Evolutionary conservation across 495 filamentous ascomycete species (phyloP), one percentile per base, ranked within the genome.

Genomic region (Geoglossum glabrum): DNA sequence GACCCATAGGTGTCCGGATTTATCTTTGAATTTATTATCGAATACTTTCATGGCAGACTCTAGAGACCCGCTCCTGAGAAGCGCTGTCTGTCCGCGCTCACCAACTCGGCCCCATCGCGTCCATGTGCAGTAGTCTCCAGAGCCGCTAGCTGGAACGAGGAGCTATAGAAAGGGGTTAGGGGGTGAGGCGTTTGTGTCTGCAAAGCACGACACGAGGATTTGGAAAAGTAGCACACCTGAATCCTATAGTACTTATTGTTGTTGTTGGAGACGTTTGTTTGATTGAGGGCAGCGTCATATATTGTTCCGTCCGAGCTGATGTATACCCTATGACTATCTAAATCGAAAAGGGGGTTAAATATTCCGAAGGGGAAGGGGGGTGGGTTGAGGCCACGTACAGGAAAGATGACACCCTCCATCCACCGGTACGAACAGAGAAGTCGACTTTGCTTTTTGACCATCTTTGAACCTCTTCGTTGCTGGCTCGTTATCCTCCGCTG

Each of bases 51-150:
- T 64, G 0, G 86, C 85, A 5, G 60, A 38, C 0, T 61, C 59
- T 7, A 83, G 61, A 19, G 60, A 51, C 10, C 72, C 70, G 30
- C 66, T 33, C 1, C 70, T 72, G 1, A 83, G 61, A 19, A 72
- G 57, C 0, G 74, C 72, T 7, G 64, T 74, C 62, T 86, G 79
- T 1, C 87, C 87, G 33, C 56, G 62, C 58, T 89, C 85, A 0
- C 87, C 87, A 8, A 90, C 85, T 17, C 87, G 76, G 11, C 87
- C 87, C 84, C 82, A 90, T 15, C 83, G 76, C 1, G 79, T 85
- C 81, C 82, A 85, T 6, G 76, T 75, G 23, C 69, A 60, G 68
- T 72, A 84, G 10, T 59, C 31, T 0, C 26, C 56, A 5, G 58
- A 25, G 54, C 63, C 64, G 0, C 63, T 62, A 28, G 76, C 55